phyloP scores from a whole-genome alignment of 352 stramenopile species.

The Pythium dissotocum region DNA sequence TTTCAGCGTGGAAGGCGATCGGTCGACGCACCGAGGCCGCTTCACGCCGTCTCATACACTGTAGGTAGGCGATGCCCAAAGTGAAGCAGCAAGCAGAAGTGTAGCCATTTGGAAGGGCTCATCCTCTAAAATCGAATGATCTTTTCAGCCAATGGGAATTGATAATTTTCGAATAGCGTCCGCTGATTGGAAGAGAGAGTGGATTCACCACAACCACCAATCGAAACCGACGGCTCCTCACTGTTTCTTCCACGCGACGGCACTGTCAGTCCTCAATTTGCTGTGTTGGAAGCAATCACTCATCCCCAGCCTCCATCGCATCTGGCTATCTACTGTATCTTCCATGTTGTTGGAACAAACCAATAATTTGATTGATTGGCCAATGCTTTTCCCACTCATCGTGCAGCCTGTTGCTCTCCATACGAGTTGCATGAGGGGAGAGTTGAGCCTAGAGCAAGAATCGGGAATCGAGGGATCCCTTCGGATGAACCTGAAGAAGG shows the following conservation, averaged over 20 bases:
- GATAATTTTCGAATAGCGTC: background rate
- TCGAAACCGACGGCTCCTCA: background rate
- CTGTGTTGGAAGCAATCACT: background rate
- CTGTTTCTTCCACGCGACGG: background rate
- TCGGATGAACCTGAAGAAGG: slow-evolving; percentile 52
- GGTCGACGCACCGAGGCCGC: slow-evolving; percentile 36
- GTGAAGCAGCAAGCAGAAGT: background rate
- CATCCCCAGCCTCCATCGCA: background rate
- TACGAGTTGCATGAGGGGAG: slow-evolving; percentile 22
- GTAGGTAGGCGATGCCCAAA: background rate
- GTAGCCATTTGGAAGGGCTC: slow-evolving; percentile 11
- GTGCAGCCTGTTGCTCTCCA: slow-evolving; percentile 24
- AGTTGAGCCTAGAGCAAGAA: slow-evolving; percentile 41
- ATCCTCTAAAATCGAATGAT: slow-evolving; percentile 1
- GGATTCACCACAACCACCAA: slow-evolving; percentile 15
- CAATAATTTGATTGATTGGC: slow-evolving; percentile 2
- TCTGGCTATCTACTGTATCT: slow-evolving; percentile 1
- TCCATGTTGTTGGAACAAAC: background rate
- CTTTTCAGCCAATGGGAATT: slow-evolving; percentile 9
- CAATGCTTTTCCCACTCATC: slow-evolving; percentile 30
- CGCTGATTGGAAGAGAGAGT: slow-evolving; percentile 17
- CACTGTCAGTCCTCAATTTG: slow-evolving; percentile 18
- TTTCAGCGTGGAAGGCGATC: slow-evolving; percentile 47
- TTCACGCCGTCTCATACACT: slow-evolving; percentile 26
- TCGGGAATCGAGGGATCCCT: slow-evolving; percentile 51